Conservation (phyloP, 2,329 filamentous ascomycete genomes). For the Stemphylium vesicarium region DNA sequence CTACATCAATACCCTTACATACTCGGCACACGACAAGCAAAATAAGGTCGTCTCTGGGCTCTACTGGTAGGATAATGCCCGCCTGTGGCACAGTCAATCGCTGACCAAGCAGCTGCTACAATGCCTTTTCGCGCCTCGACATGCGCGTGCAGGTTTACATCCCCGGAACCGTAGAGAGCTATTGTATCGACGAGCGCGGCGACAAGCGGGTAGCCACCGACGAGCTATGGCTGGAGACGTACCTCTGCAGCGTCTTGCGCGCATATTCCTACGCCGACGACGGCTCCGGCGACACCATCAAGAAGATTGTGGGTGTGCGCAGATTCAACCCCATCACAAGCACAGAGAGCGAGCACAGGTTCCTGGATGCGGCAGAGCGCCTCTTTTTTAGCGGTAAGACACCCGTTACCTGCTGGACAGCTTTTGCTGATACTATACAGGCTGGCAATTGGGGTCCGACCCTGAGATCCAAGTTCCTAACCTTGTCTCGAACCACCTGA, state of each 20-base stretch:
- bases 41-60: constrained; percentile 92
- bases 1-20: constrained; percentile 97
- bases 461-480: constrained; percentile 97
- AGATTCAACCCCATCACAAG: constrained; percentile 97
- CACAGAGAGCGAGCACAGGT: constrained; percentile 97
- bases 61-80: constrained; percentile 72
- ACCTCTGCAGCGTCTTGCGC: constrained; percentile 90
- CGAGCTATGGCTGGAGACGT: constrained; percentile 95
- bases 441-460: constrained; percentile 95
- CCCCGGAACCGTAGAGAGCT: constrained; percentile 93
- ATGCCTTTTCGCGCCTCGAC: constrained; percentile 96
- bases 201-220: constrained; percentile 94
- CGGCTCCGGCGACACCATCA: constrained; percentile 90
- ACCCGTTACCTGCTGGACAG: background rate
- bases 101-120: constrained; percentile 76
- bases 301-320: constrained; percentile 95
- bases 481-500: constrained; percentile 93
- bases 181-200: constrained; percentile 95
- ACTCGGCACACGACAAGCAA: constrained; percentile 81
- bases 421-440: constrained; percentile 44
- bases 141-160: constrained; percentile 99
- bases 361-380: constrained; percentile 90
- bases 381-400: constrained; percentile 85
- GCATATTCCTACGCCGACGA: constrained; percentile 98
- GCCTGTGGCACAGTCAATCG: constrained; percentile 2